Evolutionary conservation across 1,139 yeast genomes (phyloP), one percentile per base, ranked within the genome.

Genomic region (Hemisphaericaspora xylofermentans): DNA sequence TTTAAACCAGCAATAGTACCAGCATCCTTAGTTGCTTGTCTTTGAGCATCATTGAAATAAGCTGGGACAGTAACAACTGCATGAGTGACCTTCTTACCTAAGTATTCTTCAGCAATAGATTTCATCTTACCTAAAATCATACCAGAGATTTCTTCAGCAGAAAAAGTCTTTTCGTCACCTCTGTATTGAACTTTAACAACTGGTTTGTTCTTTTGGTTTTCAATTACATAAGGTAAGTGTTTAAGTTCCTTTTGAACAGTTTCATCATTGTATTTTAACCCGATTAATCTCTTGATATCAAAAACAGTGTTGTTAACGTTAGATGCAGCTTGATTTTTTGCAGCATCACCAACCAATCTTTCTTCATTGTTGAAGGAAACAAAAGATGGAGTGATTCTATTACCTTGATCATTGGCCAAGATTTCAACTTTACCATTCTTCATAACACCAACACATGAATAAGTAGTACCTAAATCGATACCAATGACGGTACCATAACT

Each of bases 11-110:
- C 95, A 76, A 91, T 91, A 47, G 88, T 78, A 74, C 97, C 98
- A 42, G 98, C 97, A 67, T 89, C 97, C 76, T 91, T 89, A 50
- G 98, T 91, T 48, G 98, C 98, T 70, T 91, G 97, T 76, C 97
- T 85, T 74, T 91, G 98, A 45, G 98, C 95, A 70, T 91, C 98
- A 68, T 91, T 93, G 76, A 91, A 91, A 73, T 91, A 91, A 43
- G 98, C 98, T 43, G 98, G 98, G 44, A 91, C 97, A 37, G 97
- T 89, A 50, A 89, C 95, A 51, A 89, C 97, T 31, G 96, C 96
- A 58, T 89, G 94, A 43, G 94, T 86, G 50, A 88, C 95, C 64
- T 84, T 80, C 63, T 84, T 79, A 52, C 96, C 96, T 54, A 88
- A 75, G 69, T 87, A 88, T 58, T 87, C 93, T 74, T 88, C 96